Percentiles rank a stretch among this genome's conserved stretches.
phyloP scores from a whole-genome alignment of 441 rosid genomes.

The Corymbia calophylla region DNA sequence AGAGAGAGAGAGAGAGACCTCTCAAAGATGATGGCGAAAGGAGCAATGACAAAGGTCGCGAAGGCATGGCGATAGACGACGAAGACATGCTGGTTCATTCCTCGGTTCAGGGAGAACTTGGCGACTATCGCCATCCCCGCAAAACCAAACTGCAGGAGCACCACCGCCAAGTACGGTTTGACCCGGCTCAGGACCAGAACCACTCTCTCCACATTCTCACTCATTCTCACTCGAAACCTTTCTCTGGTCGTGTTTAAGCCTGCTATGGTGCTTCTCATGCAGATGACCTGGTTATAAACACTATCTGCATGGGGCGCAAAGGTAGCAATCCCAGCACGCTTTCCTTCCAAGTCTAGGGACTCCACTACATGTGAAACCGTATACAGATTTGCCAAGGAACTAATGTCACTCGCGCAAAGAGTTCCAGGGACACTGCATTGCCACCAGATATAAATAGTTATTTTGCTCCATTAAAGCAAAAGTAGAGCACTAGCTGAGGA shows the following conservation, averaged over 20 bases:
- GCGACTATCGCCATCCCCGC: slow-evolving; percentile 42
- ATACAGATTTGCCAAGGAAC: not conserved
- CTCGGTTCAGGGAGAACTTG: slow-evolving; percentile 40
- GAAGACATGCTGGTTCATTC: slow-evolving; percentile 52
- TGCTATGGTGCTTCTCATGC: not conserved
- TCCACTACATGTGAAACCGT: slow-evolving; percentile 32
- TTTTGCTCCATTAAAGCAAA: not conserved
- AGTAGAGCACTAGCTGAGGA: not conserved
- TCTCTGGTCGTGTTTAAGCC: not conserved
- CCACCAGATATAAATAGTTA: not conserved
- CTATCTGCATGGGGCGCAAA: not conserved
- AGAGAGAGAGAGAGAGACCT: slow-evolving; percentile 14
- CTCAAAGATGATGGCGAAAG: slow-evolving; percentile 48
- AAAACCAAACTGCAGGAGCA: slow-evolving; percentile 42
- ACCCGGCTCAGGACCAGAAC: not conserved
- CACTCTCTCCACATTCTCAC: slow-evolving; percentile 6
- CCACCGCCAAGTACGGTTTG: slow-evolving; percentile 40
- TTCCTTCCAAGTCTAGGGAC: slow-evolving; percentile 38
- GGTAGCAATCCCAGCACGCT: slow-evolving; percentile 13
- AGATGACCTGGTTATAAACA: not conserved
- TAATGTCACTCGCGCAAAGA: not conserved
- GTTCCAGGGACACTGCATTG: not conserved
- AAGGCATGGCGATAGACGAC: slow-evolving; percentile 42
- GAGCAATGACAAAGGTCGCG: slow-evolving; percentile 42
- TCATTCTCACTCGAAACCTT: not conserved